Base-by-base conservation (phyloP, 257 asterid species). In the Solanum paucissectum region DNA sequence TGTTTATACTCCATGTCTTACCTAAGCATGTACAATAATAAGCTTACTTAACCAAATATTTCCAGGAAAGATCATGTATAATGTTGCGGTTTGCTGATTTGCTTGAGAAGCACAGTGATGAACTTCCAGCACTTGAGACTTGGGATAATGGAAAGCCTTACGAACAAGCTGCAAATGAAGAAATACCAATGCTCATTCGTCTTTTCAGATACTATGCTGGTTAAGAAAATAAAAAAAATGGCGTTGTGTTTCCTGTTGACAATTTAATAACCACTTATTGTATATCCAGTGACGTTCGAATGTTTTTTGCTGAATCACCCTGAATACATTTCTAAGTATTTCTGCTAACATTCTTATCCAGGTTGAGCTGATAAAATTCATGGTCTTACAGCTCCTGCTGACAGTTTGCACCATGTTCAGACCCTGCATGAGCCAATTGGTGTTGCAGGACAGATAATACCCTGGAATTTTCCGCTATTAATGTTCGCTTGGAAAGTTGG, bases 341-440 rank as follows among this genome's bases (percentile, higher is more conserved):
- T 55, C 44, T n/a, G 6, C 20, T 34, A 34, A 33, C 73, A 66
- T 58, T 83, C 74, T 32, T 23, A 36, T 66, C 21, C 32, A 94
- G 96, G 95, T 44, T 95, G 98, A 96, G 96, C 92, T 0, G 98
- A 94, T 87, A 95, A 95, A 88, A 94, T 95, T 38, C 96, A 95
- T 37, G 97, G 98, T 27, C 33, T 92, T 83, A 94, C 97, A 1
- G 95, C 93, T 90, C 98, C 94, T 25, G 95, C 94, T n/a, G 98
- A 94, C 60, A 92, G 95, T 36, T 92, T 93, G 3, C 89, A 94
- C 88, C 96, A 94, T 7, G 92, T 94, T 49, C 97, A 94, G 88
- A 89, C 87, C 76, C 86, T 95, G 91, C 96, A 92, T 79, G 98
- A 94, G 40, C 98, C 96, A 14, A 95, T 93, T 25, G 98, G 98